Evolutionary conservation across 176 grass and related monocot genomes (phyloP).

Genomic region (Triticum turgidum): DNA sequence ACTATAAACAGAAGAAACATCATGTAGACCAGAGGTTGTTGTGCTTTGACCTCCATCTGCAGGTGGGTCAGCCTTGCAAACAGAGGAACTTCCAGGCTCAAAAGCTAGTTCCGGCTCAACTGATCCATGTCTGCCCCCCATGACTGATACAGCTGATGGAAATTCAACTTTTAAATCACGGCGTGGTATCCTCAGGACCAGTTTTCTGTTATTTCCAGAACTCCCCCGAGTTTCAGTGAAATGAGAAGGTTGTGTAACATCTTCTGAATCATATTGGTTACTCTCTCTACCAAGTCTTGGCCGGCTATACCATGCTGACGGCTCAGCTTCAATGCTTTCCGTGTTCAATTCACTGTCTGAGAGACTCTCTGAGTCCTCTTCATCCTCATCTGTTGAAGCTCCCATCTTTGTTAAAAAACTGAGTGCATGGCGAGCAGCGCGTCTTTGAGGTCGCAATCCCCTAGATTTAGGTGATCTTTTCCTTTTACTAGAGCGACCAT

Average conservation of each 20-base stretch:
- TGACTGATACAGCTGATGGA: conserved; percentile 33
- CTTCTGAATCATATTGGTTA: conserved; percentile 51
- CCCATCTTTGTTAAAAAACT: conserved; percentile 81
- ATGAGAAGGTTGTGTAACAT: conserved; percentile 53
- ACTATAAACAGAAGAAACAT: conserved; percentile 34
- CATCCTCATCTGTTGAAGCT: conserved; percentile 72
- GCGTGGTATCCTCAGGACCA: conserved; percentile 75
- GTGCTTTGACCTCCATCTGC: conserved; percentile 34
- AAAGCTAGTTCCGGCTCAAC: conserved; percentile 23
- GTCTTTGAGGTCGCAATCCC: conserved; percentile 74
- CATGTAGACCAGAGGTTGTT: conserved; percentile 17
- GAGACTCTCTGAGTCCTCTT: conserved; percentile 55
- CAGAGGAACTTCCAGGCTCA: conserved; percentile 34
- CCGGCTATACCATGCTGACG: conserved; percentile 40
- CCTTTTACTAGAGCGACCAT: conserved; percentile 47
- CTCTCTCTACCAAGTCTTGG: conserved; percentile 51
- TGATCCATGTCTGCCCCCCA: conserved; percentile 33
- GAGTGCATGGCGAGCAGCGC: conserved; percentile 80
- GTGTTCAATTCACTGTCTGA: conserved; percentile 54
- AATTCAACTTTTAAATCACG: conserved; percentile 45
- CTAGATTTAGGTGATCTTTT: conserved; percentile 76
- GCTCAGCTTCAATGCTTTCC: conserved; percentile 55
- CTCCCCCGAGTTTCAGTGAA: conserved; percentile 33
- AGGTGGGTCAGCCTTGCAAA: conserved; percentile 42
- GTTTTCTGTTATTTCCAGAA: conserved; percentile 51